Conservation (phyloP, 148 eudicot species). For the Drosera capensis region DNA sequence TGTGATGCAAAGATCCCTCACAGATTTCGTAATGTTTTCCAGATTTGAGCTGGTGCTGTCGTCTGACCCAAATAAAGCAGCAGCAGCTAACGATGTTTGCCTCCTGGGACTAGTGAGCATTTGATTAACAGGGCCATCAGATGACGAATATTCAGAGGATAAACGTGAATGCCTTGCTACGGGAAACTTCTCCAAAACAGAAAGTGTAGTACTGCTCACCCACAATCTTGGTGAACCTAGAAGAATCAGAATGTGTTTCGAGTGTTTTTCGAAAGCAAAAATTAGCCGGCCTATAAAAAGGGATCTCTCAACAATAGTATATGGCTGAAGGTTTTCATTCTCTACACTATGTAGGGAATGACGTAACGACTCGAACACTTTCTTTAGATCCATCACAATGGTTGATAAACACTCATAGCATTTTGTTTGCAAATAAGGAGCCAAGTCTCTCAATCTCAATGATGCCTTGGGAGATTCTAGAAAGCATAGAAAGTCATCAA, state of each 20-base stretch:
- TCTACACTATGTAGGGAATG: slow-evolving; percentile 29
- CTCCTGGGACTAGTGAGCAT: slow-evolving; percentile 34
- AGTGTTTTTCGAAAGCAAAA: slow-evolving; percentile 83
- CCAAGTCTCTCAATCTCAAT: slow-evolving; percentile 53
- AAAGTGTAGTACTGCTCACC: slow-evolving; percentile 35
- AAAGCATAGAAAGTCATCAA: slow-evolving; percentile 66
- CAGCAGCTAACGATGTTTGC: slow-evolving; percentile 42
- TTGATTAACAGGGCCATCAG: slow-evolving; percentile 39
- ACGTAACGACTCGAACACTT: slow-evolving; percentile 52
- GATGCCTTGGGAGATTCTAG: slow-evolving; percentile 92
- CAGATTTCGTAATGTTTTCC: slow-evolving; percentile 47
- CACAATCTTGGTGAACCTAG: slow-evolving; percentile 85
- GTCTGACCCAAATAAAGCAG: slow-evolving; percentile 59
- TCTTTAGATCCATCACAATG: slow-evolving; percentile 51
- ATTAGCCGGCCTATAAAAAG: slow-evolving; percentile 74
- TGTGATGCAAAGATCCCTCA: slow-evolving; percentile 55
- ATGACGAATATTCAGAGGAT: slow-evolving; percentile 26
- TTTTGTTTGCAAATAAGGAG: slow-evolving; percentile 60
- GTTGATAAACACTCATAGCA: slow-evolving; percentile 52
- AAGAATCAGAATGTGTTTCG: slow-evolving; percentile 62
- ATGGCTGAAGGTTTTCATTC: slow-evolving; percentile 21
- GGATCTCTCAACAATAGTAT: slow-evolving; percentile 57
- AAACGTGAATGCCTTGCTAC: slow-evolving; percentile 33
- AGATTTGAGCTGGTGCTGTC: slow-evolving; percentile 68
- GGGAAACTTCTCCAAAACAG: slow-evolving; percentile 30